Evolutionary conservation across 176 grass and related monocot species (phyloP).

Genomic region (Zoysia japonica): DNA sequence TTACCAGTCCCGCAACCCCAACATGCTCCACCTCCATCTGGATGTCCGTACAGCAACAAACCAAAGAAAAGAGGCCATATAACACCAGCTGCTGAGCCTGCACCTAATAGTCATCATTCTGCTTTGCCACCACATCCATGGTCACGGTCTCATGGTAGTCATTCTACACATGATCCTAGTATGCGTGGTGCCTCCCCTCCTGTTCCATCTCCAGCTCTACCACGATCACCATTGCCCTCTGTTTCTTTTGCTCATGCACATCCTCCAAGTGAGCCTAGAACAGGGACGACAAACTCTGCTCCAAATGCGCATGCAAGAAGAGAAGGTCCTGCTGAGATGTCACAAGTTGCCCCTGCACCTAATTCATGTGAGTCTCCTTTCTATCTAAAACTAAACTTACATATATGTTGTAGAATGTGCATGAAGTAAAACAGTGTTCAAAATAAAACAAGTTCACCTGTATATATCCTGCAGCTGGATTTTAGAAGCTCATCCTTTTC

Average conservation of each 20-base stretch:
- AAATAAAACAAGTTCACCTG: background rate
- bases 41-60: slow-evolving; percentile 56
- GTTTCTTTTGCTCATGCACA: slow-evolving; percentile 54
- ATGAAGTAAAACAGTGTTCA: background rate
- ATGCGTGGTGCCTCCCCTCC: slow-evolving; percentile 20
- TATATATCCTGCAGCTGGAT: no score
- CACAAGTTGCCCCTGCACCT: slow-evolving; percentile 41
- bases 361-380: slow-evolving; percentile 47
- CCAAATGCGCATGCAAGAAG: slow-evolving; percentile 34
- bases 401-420: no score
- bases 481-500: no score
- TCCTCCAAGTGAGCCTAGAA: slow-evolving; percentile 45
- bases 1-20: slow-evolving; percentile 26
- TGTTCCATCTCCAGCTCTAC: slow-evolving; percentile 25
- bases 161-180: slow-evolving; percentile 32
- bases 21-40: slow-evolving; percentile 58
- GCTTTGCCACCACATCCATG: slow-evolving; percentile 37
- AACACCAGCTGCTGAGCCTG: slow-evolving; percentile 46
- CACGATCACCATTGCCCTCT: slow-evolving; percentile 36
- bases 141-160: slow-evolving; percentile 23
- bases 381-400: background rate
- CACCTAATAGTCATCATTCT: slow-evolving; percentile 41
- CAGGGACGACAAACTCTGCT: slow-evolving; percentile 30
- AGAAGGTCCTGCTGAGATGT: slow-evolving; percentile 30
- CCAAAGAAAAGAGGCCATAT: slow-evolving; percentile 36